Evolutionary conservation across 768 basidiomycete genomes (phyloP), one percentile per base, ranked within the genome.

Genomic region (Kwoniella heveanensis): DNA sequence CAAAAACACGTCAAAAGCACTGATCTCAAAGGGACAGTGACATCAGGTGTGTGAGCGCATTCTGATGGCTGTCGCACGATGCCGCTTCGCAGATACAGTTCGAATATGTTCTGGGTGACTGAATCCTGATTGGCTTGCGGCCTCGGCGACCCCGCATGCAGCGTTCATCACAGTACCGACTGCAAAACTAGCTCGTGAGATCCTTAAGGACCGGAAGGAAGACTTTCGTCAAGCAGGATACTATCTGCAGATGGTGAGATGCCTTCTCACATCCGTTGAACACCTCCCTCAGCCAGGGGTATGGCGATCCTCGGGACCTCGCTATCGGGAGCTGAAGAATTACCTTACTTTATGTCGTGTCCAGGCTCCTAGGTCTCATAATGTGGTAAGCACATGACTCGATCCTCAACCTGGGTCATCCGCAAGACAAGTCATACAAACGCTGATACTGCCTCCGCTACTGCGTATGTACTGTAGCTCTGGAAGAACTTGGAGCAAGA

Each of bases 401-500:
- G n/a, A n/a, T n/a, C n/a, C n/a, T n/a, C n/a, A n/a, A n/a, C n/a
- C n/a, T n/a, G n/a, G n/a, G n/a, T n/a, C n/a, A n/a, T n/a, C n/a
- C n/a, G n/a, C n/a, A n/a, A n/a, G n/a, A n/a, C 32, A 13, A 36
- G 46, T 8, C 46, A 47, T 47, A 19, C 54, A 57, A 48, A 22
- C 30, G 9, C 24, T 39, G 52, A 36, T 36, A 36, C 6, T 36
- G 13, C 13, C 32, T 15, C 8, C 29, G n/a, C n/a, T 32, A 13
- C 13, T 63, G 44, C 24, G 2, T 6, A 39, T 26, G 12, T 44
- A 1, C n/a, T 13, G 9, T 25, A 76, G 74, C 52, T 74, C 1
- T 77, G 71, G 70, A 64, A 65, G 39, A 77, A 77, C 51, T 66
- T 77, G 9, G 69, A 68, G 32, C 57, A 66, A 44, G 66, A 68